Evolutionary conservation across 2,329 filamentous ascomycete species (phyloP).

Genomic region (Whalleya microplaca): DNA sequence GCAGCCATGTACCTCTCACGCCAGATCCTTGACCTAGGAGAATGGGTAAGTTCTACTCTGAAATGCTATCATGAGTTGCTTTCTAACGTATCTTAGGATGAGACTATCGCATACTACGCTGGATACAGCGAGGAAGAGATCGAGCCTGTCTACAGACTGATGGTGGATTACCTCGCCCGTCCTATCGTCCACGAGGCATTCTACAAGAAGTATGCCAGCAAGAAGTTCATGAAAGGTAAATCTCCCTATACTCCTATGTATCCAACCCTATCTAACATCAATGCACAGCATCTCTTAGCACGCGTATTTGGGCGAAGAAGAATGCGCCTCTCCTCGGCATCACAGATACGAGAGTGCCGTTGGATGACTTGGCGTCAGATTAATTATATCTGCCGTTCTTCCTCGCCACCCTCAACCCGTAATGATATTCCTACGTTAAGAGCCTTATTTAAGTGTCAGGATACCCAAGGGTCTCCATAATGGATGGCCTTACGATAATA

Average conservation of each 20-base stretch:
- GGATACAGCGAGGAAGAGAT: constrained; percentile 94
- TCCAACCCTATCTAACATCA: constrained; percentile 22
- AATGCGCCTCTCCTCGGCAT: constrained; percentile 64
- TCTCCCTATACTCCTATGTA: constrained; percentile 32
- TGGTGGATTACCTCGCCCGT: constrained; percentile 94
- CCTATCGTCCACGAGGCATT: constrained; percentile 95
- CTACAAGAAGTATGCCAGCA: constrained; percentile 99
- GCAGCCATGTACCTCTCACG: constrained; percentile 94
- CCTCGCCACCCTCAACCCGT: constrained; percentile 14
- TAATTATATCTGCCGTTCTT: constrained; percentile 8
- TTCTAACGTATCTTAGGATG: constrained; percentile 62
- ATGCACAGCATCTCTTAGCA: constrained; percentile 79
- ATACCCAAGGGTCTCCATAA: constrained; percentile 36
- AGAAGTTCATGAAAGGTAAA: constrained; percentile 97
- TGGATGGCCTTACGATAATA: constrained; percentile 36
- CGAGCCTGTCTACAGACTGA: constrained; percentile 86
- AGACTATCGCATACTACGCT: constrained; percentile 85
- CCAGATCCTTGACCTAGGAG: constrained; percentile 84
- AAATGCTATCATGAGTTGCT: not conserved
- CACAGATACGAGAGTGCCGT: constrained; percentile 50
- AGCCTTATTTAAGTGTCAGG: constrained; percentile 30
- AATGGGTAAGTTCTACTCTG: constrained; percentile 71
- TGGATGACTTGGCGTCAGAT: constrained; percentile 49
- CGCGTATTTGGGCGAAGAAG: constrained; percentile 92
- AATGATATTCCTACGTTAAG: constrained; percentile 31